Evolutionary conservation across 1,139 yeast genomes (phyloP).

Genomic region (Yamadazyma jaroonii): DNA sequence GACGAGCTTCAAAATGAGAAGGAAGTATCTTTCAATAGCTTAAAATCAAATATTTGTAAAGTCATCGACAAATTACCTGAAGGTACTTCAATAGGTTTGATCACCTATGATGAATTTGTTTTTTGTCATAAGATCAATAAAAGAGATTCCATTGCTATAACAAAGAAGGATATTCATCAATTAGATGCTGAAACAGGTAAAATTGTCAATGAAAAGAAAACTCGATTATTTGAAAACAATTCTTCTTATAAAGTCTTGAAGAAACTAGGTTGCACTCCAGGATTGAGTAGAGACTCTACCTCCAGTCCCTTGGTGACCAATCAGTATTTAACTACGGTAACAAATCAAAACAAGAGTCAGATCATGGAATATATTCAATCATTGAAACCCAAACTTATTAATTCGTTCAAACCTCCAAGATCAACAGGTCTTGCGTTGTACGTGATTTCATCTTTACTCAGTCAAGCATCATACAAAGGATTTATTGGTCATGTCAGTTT

Average conservation of each 20-base stretch:
- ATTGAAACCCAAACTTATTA: slow-evolving; percentile 24
- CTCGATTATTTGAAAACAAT: slow-evolving; percentile 7
- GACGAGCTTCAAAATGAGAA: slow-evolving; percentile 23
- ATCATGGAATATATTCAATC: slow-evolving; percentile 14
- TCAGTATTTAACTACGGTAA: slow-evolving; percentile 7
- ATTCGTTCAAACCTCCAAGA: slow-evolving; percentile 28
- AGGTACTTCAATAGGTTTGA: slow-evolving; percentile 22
- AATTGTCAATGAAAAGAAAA: slow-evolving; percentile 2
- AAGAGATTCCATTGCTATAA: slow-evolving; percentile 4
- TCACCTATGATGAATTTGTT: slow-evolving; percentile 31
- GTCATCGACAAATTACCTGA: slow-evolving; percentile 21
- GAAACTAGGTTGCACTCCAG: slow-evolving; percentile 9
- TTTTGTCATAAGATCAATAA: slow-evolving; percentile 19
- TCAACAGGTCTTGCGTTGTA: slow-evolving; percentile 33
- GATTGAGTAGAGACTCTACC: slow-evolving; percentile 7
- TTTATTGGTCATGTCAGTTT: slow-evolving; percentile 25
- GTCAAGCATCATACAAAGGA: slow-evolving; percentile 17
- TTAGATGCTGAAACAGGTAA: slow-evolving; percentile 3
- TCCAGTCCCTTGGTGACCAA: slow-evolving; percentile 10
- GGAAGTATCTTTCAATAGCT: slow-evolving; percentile 15
- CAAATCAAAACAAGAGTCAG: background rate
- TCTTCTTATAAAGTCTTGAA: slow-evolving; percentile 5
- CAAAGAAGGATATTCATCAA: slow-evolving; percentile 5
- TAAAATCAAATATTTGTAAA: slow-evolving; percentile 17
- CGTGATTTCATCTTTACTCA: slow-evolving; percentile 21